Evolutionary conservation across 306 rosid species (phyloP), one percentile per base, ranked within the genome.

Genomic region (Medicago lupulina): DNA sequence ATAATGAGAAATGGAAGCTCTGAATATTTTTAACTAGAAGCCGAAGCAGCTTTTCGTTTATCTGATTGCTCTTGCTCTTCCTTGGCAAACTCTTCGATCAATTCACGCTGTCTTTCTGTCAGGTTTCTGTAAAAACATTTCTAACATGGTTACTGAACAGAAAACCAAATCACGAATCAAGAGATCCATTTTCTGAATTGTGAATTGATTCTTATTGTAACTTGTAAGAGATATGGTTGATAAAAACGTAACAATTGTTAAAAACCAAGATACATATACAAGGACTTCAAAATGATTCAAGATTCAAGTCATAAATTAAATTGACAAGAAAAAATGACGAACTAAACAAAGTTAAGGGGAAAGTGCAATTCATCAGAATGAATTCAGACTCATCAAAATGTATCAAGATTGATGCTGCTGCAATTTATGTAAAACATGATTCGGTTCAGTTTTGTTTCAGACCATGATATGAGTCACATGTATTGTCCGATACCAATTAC

Each of bases 61-160:
- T 86, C 86, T 44, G 4, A 70, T 28, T 88, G 86, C 73, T 86
- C 90, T 74, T 79, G 92, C 79, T 84, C 96, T 86, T 87, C 92
- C 85, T 95, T 95, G 25, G 85, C 87, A 71, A 90, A 92, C 84
- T 92, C 99, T 77, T 95, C 97, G 0, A 95, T 95, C 58, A 95
- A 70, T 83, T 92, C 86, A 0, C 89, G 89, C 71, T 92, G 98
- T 79, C 96, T 89, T 41, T 80, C 85, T 40, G 98, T 92, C 63
- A 92, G 87, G 65, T 78, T 89, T 83, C 97, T 95, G 87, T 72
- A 78, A 55, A 68, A 14, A 59, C 8, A 83, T 75, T 59, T 51
- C 61, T 47, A 49, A 31, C 17, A 19, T 55, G 62, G 31, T 55
- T 55, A 55, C 9, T 55, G 31, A 55, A 9, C 7, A 1, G 34